A percentile compares a stretch with the other conserved stretches of the same genome.
Evolutionary conservation across 805 yeast species (phyloP).

Genomic region (Saturnispora gosingensis): DNA sequence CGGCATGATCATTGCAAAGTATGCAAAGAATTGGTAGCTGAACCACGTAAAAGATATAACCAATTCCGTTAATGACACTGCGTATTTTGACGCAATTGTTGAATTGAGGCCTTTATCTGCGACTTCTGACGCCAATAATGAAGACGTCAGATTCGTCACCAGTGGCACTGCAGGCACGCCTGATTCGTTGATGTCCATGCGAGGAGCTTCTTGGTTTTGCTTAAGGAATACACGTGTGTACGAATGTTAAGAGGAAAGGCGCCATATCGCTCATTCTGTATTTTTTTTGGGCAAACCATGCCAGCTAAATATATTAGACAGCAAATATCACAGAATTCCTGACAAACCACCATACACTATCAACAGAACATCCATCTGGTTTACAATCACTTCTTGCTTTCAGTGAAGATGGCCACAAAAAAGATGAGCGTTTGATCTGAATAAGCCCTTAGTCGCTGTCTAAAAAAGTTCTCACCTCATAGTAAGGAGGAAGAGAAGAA

Average conservation of each 20-base stretch:
- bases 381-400: neutral
- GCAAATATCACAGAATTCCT: neutral
- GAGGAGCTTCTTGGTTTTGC: neutral
- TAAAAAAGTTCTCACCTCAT: neutral
- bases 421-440: neutral
- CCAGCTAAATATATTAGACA: neutral
- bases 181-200: neutral
- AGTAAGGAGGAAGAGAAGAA: neutral
- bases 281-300: neutral
- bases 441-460: neutral
- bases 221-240: neutral
- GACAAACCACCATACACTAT: no score
- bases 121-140: neutral
- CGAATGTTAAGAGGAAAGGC: neutral
- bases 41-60: conserved; percentile 17
- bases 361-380: no score
- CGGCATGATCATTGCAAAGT: conserved; percentile 8
- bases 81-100: neutral
- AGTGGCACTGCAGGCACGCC: neutral
- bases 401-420: neutral
- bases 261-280: neutral
- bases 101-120: neutral
- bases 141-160: neutral
- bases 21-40: conserved; percentile 11
- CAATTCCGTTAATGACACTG: neutral